Base-by-base conservation (phyloP, 2,329 filamentous ascomycete genomes). In the Emergomyces africanus region DNA sequence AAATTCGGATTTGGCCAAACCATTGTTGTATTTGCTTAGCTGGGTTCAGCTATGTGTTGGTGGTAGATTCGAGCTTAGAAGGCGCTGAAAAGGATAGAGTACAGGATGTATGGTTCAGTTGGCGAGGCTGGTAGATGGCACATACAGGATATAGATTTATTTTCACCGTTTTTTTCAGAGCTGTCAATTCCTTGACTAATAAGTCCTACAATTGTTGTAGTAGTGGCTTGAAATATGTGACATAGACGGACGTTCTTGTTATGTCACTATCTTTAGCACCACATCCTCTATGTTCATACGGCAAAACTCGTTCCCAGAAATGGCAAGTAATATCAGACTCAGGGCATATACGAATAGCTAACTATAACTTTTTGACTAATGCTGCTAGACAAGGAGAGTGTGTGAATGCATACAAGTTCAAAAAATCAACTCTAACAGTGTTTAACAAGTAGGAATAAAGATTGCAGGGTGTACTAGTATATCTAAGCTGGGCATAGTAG, bases 11-110 rank as follows among this genome's bases (percentile, higher is more conserved):
- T 23, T 90, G 86, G 85, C 87, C 88, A 0, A 91, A 91, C 65
- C 88, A 91, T 72, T 84, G 87, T 44, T 91, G 88, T 68, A 86
- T 91, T 66, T 81, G 87, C 1, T 83, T 85, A 0, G 84, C 83
- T 0, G 81, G 82, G n/a, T 88, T 85, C 72, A 82, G 80, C 5
- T 88, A 83, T 78, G 90, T 89, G 71, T 73, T 89, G 15, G 75
- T 91, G 35, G 82, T 90, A 3, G 87, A 91, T 71, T 82, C 81
- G 42, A 75, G 78, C 30, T 64, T 55, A 8, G 49, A 60, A 35
- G 61, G 61, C 25, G 48, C 33, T 8, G 64, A 65, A 53, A 63
- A 59, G 55, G 64, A 65, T 41, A 54, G 55, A 20, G 56, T 65
- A 14, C 50, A 61, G 53, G 63, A 65, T 59, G 62, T 64, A 9